These are phyloP conservation scores for Daedalea quercina DNA, from an alignment of 768 basidiomycete species.

Conservation along the genomic window DNA sequence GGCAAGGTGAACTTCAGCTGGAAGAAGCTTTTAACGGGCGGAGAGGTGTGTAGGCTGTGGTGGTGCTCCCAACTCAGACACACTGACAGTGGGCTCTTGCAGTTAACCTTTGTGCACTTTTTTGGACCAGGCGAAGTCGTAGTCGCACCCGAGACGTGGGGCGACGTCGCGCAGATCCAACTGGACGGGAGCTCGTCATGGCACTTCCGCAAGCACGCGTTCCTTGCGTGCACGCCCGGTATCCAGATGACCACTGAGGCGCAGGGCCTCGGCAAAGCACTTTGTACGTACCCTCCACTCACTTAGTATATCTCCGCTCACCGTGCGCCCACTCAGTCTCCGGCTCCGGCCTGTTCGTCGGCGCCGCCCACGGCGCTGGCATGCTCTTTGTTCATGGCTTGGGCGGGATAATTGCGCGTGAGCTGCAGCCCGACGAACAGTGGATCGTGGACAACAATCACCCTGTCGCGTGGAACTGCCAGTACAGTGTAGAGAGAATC, in stretches of 20 bases:
- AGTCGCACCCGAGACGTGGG: slow-evolving; percentile 28
- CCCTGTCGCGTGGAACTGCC: slow-evolving; percentile 28
- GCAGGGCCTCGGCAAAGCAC: slow-evolving; percentile 23
- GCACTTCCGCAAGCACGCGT: slow-evolving; percentile 24
- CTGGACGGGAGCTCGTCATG: slow-evolving; percentile 22
- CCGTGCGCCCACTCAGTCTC: slow-evolving; percentile 20
- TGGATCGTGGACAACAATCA: slow-evolving; percentile 30
- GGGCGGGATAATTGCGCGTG: slow-evolving; percentile 24
- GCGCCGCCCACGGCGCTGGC: slow-evolving; percentile 19
- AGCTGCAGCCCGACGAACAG: slow-evolving; percentile 23
- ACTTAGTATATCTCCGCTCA: background rate
- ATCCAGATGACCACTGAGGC: slow-evolving; percentile 20
- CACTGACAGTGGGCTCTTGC: background rate
- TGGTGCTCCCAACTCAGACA: too few species aligned
- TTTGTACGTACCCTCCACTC: slow-evolving; percentile 19
- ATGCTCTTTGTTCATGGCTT: slow-evolving; percentile 26
- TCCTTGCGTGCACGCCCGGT: slow-evolving; percentile 22
- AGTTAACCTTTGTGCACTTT: slow-evolving; percentile 22
- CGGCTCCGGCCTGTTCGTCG: slow-evolving; percentile 26
- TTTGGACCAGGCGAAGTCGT: slow-evolving; percentile 26
- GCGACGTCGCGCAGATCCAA: slow-evolving; percentile 26
- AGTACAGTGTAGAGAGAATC: slow-evolving; percentile 27
- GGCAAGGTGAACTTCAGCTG: slow-evolving; percentile 22
- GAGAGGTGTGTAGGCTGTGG: slow-evolving; percentile 15
- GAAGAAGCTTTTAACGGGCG: slow-evolving; percentile 24